Percentiles rank a stretch among this genome's conserved stretches.
phyloP scores from a whole-genome alignment of 73 alveolate genomes.

The Strombidium stylifer region DNA sequence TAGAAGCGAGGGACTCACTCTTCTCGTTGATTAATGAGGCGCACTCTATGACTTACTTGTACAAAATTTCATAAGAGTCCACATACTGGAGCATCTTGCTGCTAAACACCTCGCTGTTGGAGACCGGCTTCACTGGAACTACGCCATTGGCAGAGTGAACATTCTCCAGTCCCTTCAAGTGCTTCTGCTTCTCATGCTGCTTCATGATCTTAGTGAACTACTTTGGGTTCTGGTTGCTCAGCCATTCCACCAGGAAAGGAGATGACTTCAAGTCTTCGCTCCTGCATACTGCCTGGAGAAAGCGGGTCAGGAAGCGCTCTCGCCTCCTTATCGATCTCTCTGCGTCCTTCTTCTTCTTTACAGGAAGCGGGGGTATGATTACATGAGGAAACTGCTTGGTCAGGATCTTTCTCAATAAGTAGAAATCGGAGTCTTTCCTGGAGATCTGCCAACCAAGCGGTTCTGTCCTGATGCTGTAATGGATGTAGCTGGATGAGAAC shows the following conservation, averaged over 20 bases:
- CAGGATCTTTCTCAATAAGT: slow-evolving; percentile 9
- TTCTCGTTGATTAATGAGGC: slow-evolving; percentile 25
- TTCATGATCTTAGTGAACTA: slow-evolving; percentile 8
- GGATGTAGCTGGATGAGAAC: neutral
- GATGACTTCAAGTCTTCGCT: slow-evolving; percentile 31
- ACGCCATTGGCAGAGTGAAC: slow-evolving; percentile 8
- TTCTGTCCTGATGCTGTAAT: slow-evolving; percentile 7
- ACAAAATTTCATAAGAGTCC: slow-evolving; percentile 22
- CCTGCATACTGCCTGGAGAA: slow-evolving; percentile 19
- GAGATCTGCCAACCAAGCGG: slow-evolving; percentile 8
- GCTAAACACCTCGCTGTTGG: no score
- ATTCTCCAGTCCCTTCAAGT: slow-evolving; percentile 16
- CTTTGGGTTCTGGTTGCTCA: slow-evolving; percentile 7
- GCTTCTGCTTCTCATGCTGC: neutral
- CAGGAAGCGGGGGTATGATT: slow-evolving; percentile 41
- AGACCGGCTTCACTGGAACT: no score
- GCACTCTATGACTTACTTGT: slow-evolving; percentile 32
- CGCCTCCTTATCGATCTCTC: slow-evolving; percentile 18
- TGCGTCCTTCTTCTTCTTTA: slow-evolving; percentile 3
- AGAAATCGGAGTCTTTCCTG: slow-evolving; percentile 32
- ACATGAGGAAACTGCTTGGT: slow-evolving; percentile 1
- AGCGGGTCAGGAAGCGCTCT: slow-evolving; percentile 13
- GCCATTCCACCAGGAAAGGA: slow-evolving; percentile 8
- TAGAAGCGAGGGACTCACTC: slow-evolving; percentile 16
- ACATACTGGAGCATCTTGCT: slow-evolving; percentile 33